These are phyloP conservation scores for Oryza glaberrima DNA, from an alignment of 176 grass and related monocot genomes.

Conservation along the genomic window DNA sequence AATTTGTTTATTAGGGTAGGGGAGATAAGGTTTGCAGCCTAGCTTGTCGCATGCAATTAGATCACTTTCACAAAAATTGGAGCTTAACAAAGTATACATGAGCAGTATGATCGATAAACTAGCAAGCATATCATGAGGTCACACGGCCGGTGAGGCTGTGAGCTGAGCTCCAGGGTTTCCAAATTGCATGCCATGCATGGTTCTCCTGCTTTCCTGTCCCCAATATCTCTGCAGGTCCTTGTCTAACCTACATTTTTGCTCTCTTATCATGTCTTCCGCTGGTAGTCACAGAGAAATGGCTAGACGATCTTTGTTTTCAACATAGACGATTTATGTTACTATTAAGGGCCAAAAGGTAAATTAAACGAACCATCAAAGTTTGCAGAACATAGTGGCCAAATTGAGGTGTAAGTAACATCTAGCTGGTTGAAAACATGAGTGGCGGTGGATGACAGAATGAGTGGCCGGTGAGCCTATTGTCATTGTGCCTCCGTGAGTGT, in stretches of 20 bases:
- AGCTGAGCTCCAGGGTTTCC: slow-evolving; percentile 13
- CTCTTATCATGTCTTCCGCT: background rate
- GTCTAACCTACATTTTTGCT: background rate
- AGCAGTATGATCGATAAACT: background rate
- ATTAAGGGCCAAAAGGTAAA: background rate
- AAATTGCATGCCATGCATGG: background rate
- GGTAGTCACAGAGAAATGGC: background rate
- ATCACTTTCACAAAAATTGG: slow-evolving; percentile 23
- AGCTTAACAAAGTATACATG: slow-evolving; percentile 13
- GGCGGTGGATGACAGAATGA: slow-evolving; percentile 21
- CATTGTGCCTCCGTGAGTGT: slow-evolving; percentile 26
- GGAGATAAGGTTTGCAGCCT: slow-evolving; percentile 23
- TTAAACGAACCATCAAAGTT: background rate
- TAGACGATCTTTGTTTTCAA: background rate
- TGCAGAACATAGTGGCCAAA: background rate
- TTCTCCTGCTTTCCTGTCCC: slow-evolving; percentile 29
- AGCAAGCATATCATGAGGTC: slow-evolving; percentile 34
- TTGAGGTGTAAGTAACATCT: background rate
- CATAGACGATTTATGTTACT: background rate
- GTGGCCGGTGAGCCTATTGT: slow-evolving; percentile 23
- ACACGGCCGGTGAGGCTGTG: background rate
- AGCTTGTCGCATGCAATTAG: slow-evolving; percentile 22
- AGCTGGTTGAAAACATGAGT: slow-evolving; percentile 9
- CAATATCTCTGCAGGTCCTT: background rate
- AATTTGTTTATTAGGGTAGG: slow-evolving; percentile 43